A percentile compares a stretch with the other conserved stretches of the same genome.
Evolutionary conservation across 495 filamentous ascomycete genomes (phyloP).

Genomic region (Chaetomium fimeti): DNA sequence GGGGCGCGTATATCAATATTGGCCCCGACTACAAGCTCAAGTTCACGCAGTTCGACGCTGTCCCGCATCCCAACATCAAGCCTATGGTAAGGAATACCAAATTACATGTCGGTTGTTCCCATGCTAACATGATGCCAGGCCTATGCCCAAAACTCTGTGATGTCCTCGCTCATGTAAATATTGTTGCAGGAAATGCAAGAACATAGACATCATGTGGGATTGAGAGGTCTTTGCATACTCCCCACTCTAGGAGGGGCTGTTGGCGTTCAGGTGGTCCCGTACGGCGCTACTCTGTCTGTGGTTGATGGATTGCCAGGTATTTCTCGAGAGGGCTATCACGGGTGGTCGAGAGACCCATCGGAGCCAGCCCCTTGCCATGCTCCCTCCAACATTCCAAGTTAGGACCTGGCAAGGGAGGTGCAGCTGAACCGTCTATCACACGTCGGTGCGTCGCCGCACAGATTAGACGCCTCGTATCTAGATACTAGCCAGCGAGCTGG

Average conservation of each 20-base stretch:
- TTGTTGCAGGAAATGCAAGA: not conserved
- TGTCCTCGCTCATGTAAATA: conserved; percentile 56
- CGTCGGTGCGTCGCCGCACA: not conserved
- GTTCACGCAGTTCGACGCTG: conserved; percentile 91
- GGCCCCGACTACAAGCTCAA: conserved; percentile 86
- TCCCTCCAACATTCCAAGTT: not conserved
- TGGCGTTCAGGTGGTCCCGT: not conserved
- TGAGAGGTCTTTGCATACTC: not conserved
- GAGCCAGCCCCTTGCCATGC: not conserved
- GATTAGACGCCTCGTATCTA: not conserved
- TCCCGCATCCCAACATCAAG: conserved; percentile 90
- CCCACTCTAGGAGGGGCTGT: not conserved
- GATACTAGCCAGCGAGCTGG: not conserved
- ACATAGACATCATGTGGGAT: not conserved
- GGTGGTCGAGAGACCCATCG: not conserved
- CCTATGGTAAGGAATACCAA: conserved; percentile 70
- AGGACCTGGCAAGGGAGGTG: not conserved
- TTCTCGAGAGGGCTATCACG: not conserved
- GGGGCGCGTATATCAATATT: conserved; percentile 98
- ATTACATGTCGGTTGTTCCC: not conserved
- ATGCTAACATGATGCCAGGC: conserved; percentile 49
- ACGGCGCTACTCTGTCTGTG: not conserved
- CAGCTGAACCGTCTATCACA: not conserved
- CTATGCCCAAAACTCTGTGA: conserved; percentile 76
- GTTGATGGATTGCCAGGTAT: not conserved